Conservation (phyloP, 2,329 filamentous ascomycete species). For the Pyrenophora teres region DNA sequence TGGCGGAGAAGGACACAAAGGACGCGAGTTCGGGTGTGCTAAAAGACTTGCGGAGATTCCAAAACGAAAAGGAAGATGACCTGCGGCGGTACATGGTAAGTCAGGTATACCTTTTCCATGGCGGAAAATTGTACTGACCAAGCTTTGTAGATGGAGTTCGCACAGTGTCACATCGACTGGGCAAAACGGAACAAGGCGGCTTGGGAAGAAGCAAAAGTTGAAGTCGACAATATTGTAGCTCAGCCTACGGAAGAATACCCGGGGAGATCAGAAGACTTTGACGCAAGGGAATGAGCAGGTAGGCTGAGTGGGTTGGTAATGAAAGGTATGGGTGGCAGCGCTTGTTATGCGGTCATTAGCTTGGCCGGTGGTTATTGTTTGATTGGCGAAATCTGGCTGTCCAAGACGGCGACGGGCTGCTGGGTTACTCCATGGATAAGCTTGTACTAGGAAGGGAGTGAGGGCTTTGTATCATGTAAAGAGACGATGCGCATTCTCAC, state of each 20-base stretch:
- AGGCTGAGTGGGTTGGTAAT: background rate
- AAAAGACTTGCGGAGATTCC: constrained; percentile 89
- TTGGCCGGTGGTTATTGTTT: background rate
- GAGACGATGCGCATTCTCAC: background rate
- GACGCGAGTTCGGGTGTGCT: constrained; percentile 89
- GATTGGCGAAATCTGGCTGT: too few relatives aligned
- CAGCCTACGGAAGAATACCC: constrained; percentile 27
- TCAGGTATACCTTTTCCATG: background rate
- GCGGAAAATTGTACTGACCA: background rate
- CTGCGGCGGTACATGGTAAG: constrained; percentile 93
- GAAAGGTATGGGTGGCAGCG: background rate
- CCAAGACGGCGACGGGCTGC: background rate
- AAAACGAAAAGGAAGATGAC: constrained; percentile 94
- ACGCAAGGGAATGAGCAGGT: constrained; percentile 2
- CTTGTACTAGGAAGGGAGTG: background rate
- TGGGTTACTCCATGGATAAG: background rate
- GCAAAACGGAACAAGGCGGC: constrained; percentile 87
- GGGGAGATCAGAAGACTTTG: constrained; percentile 18
- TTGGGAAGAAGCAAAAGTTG: constrained; percentile 87
- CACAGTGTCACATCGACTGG: constrained; percentile 92
- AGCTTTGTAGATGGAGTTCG: constrained; percentile 75
- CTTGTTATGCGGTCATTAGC: background rate
- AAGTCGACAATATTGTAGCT: constrained; percentile 82
- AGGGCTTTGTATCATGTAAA: background rate
- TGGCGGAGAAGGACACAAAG: constrained; percentile 87